Conservation (phyloP, 108 stramenopile genomes). For the Cyclotella cryptica region DNA sequence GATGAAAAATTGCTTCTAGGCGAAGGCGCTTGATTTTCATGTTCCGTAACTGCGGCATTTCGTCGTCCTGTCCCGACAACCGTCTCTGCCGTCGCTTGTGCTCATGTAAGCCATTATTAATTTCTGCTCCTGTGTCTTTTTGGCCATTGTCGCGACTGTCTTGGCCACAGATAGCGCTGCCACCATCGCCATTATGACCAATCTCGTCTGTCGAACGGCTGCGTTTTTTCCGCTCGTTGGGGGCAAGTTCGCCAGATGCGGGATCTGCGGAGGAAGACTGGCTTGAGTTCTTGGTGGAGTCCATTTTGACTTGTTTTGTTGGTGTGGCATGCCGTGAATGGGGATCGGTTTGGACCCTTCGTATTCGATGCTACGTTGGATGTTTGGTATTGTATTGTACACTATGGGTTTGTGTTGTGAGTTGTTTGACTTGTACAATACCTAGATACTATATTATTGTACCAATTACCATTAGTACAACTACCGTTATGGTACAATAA, state of each 20-base stretch:
- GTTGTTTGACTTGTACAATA: too few species aligned
- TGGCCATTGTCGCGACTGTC: background rate
- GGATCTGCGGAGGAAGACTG: background rate
- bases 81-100: background rate
- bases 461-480: too few species aligned
- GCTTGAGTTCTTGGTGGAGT: background rate
- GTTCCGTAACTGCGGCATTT: background rate
- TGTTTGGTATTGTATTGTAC: too few species aligned
- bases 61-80: background rate
- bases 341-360: too few species aligned
- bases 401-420: too few species aligned
- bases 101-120: background rate
- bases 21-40: constrained; percentile 43
- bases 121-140: constrained; percentile 14
- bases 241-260: background rate
- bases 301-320: background rate
- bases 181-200: constrained; percentile 19
- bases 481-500: too few species aligned
- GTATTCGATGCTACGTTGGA: too few species aligned
- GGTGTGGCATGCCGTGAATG: constrained; percentile 2
- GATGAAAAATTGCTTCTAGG: constrained; percentile 88
- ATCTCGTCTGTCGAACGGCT: constrained; percentile 22
- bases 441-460: too few species aligned
- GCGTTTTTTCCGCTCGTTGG: constrained; percentile 17
- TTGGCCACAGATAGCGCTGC: constrained; percentile 6